Conservation (phyloP, 495 filamentous ascomycete species). For the Xylaria scruposa region DNA sequence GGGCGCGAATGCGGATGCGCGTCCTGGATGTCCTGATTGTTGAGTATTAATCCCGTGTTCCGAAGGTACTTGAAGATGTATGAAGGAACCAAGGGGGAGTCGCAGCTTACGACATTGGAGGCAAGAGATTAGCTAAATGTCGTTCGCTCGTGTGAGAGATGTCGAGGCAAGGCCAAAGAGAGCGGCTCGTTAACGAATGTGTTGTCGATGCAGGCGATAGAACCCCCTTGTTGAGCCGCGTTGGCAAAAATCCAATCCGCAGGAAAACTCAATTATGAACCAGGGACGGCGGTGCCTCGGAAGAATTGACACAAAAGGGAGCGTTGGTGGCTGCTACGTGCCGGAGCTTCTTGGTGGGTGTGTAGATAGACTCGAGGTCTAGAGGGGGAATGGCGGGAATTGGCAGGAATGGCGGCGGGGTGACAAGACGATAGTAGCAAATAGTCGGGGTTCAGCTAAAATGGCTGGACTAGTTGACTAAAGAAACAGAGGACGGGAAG, state of each 20-base stretch:
- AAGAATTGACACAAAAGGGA: not conserved
- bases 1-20: slow-evolving; percentile 31
- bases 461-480: slow-evolving; percentile 6
- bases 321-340: slow-evolving; percentile 23
- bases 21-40: slow-evolving; percentile 26
- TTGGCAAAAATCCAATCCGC: not conserved
- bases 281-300: not conserved
- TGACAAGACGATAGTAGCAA: slow-evolving; percentile 13
- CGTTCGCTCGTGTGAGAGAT: slow-evolving; percentile 51
- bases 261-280: not conserved
- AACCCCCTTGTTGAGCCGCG: slow-evolving; percentile 9
- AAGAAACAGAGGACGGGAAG: not conserved
- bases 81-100: slow-evolving; percentile 22
- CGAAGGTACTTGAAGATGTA: slow-evolving; percentile 6
- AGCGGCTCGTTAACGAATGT: slow-evolving; percentile 4
- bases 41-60: slow-evolving; percentile 25
- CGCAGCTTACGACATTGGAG: slow-evolving; percentile 58
- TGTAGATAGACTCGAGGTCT: slow-evolving; percentile 20
- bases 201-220: not conserved
- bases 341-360: slow-evolving; percentile 15
- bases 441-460: slow-evolving; percentile 14
- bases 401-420: slow-evolving; percentile 19
- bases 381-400: slow-evolving; percentile 8
- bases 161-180: slow-evolving; percentile 35
- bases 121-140: slow-evolving; percentile 42